These are phyloP conservation scores for Plasmodium sp. DNA, from an alignment of 169 alveolate genomes.

Conservation along the genomic window DNA sequence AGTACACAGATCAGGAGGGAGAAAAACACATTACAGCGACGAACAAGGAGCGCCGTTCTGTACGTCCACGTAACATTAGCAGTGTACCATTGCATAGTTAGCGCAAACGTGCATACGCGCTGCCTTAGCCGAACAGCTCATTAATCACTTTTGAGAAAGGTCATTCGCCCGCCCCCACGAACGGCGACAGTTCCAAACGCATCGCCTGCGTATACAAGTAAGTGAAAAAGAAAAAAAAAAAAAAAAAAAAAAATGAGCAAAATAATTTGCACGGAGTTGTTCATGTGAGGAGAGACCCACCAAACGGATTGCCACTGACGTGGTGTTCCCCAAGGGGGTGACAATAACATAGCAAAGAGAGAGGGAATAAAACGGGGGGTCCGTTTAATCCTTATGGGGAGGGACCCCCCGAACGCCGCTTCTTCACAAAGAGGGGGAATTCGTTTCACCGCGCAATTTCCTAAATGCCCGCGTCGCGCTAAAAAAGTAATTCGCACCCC, in stretches of 20 bases:
- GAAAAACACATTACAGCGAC: neutral
- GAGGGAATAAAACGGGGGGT: neutral
- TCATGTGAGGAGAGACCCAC: neutral
- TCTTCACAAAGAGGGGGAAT: neutral
- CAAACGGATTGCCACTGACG: neutral
- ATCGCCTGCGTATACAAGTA: neutral
- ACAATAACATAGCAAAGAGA: neutral
- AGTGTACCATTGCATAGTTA: neutral
- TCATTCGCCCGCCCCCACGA: neutral
- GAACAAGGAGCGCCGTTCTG: neutral
- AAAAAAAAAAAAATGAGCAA: neutral
- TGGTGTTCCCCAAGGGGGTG: neutral
- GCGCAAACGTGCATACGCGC: neutral
- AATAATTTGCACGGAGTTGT: neutral
- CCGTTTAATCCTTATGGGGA: neutral
- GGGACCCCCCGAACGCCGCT: neutral
- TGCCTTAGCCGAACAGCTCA: neutral
- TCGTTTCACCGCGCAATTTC: neutral
- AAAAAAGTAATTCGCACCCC: neutral
- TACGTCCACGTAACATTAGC: neutral
- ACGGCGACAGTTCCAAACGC: neutral
- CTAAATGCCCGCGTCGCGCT: neutral
- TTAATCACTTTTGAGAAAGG: neutral
- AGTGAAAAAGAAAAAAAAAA: too few relatives aligned
- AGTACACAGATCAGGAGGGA: neutral